A percentile compares a stretch with the other conserved stretches of the same genome.
Evolutionary conservation across 208 protist genomes (phyloP).

Genomic region (Wallacemonas rigidus): DNA sequence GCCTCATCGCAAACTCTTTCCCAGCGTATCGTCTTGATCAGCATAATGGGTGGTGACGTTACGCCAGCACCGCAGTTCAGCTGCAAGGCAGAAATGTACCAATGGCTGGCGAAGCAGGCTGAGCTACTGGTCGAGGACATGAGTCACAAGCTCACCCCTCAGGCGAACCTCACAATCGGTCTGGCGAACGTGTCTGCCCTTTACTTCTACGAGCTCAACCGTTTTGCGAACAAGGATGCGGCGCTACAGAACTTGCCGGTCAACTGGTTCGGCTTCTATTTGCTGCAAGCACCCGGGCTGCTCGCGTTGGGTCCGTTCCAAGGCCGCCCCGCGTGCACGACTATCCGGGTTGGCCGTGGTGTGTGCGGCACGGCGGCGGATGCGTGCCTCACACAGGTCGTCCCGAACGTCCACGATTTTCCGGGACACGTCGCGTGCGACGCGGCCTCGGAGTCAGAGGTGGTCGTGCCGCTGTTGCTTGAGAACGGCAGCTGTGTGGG

Average conservation of each 20-base stretch:
- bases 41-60: constrained; percentile 18
- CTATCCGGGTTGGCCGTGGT: constrained; percentile 85
- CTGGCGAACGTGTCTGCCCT: constrained; percentile 81
- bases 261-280: constrained; percentile 95
- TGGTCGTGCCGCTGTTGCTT: constrained; percentile 86
- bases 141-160: constrained; percentile 49
- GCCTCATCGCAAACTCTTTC: too few species aligned
- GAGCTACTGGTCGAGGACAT: constrained; percentile 45
- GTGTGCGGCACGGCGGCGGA: constrained; percentile 87
- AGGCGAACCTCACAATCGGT: constrained; percentile 62
- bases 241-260: constrained; percentile 58
- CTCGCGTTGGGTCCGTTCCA: constrained; percentile 95
- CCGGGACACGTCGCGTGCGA: constrained; percentile 96
- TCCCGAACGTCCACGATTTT: constrained; percentile 90
- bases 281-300: constrained; percentile 62
- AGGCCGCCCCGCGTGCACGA: constrained; percentile 88
- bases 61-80: constrained; percentile 31
- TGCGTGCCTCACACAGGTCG: constrained; percentile 50
- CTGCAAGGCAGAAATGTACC: constrained; percentile 69
- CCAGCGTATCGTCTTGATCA: too few species aligned
- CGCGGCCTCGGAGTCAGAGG: constrained; percentile 84
- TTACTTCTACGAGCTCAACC: constrained; percentile 84
- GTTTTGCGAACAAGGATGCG: constrained; percentile 41
- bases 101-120: constrained; percentile 52
- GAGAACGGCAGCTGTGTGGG: constrained; percentile 63